phyloP scores from a whole-genome alignment of 345 rosid genomes.

The Conringia planisiliqua region DNA sequence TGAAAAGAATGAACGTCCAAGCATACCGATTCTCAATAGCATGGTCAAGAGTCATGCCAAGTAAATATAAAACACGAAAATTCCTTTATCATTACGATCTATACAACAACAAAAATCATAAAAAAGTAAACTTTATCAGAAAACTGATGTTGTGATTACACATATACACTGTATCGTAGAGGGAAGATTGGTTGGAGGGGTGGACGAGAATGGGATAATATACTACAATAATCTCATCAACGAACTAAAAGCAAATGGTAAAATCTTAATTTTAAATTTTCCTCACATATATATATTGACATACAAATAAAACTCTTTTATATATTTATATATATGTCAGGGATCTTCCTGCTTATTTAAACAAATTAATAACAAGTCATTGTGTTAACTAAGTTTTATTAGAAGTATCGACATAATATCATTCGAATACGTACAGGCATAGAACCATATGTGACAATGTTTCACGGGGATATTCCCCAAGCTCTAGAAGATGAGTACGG shows the following conservation, averaged over 20 bases:
- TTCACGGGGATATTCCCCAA: neutral
- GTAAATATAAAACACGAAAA: neutral
- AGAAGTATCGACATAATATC: neutral
- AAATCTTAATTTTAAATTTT: too few relatives aligned
- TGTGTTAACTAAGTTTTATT: too few relatives aligned
- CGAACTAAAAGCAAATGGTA: neutral
- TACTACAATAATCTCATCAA: neutral
- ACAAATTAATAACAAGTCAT: too few relatives aligned
- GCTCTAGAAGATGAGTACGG: neutral
- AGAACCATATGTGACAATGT: neutral
- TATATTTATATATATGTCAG: neutral
- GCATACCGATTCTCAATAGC: conserved; percentile 2
- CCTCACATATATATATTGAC: too few relatives aligned
- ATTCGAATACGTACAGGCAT: neutral
- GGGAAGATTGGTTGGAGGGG: neutral
- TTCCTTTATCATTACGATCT: neutral
- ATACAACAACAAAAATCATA: neutral
- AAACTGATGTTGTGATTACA: neutral
- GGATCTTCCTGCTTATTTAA: neutral
- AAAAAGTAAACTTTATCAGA: neutral
- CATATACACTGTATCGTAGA: neutral
- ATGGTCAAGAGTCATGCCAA: neutral
- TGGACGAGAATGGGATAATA: neutral
- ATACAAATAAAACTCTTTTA: neutral
- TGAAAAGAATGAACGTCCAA: neutral